Evolutionary conservation across 371 early-diverging fungal genomes (phyloP), one percentile per base, ranked within the genome.

Genomic region (Amoeboaphelidium occidentale): DNA sequence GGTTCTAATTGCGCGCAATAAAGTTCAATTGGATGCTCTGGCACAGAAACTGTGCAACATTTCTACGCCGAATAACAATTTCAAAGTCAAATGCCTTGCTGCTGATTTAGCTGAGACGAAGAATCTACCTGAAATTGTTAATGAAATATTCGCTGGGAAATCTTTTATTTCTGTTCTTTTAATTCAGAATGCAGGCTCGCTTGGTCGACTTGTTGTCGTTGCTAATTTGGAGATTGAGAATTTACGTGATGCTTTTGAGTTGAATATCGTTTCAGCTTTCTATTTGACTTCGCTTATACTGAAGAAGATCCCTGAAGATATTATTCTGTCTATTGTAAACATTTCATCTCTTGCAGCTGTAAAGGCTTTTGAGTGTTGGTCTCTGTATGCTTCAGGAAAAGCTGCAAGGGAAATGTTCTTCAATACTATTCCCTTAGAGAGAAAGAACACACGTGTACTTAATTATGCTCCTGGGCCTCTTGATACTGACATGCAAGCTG

Each of bases 391-490:
- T n/a, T 63, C 79, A 0, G 73, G 71, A n/a, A 86, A 89, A 63
- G 79, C 86, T 1, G 88, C 87, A 0, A 68, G 92, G n/a, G 82
- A 91, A 54, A 73, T 76, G 73, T 64, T 79, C 39, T 55, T 79
- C 46, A 50, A 67, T 17, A 76, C 78, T 1, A 60, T 79, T 2
- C 80, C 84, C 12, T 21, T 61, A 4, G 81, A 81, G 52, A 70
- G 80, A 14, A 24, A 43, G 1, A 10, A 3, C 25, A 20, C 12
- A 43, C 25, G 27, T 20, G 23, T 14, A 10, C 65, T 91, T 28
- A 85, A 73, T 55, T 91, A 88, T 62, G 85, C 91, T 1, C 91
- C 91, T 4, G 91, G 91, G 0, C 91, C 91, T 25, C 57, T 91
- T 51, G 77, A 85, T 51, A 84, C 79, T 52, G 73, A 73, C 39